A percentile compares a stretch with the other conserved stretches of the same genome.
Evolutionary conservation across 2,329 filamentous ascomycete species (phyloP).

Genomic region (Juglanconis juglandina): DNA sequence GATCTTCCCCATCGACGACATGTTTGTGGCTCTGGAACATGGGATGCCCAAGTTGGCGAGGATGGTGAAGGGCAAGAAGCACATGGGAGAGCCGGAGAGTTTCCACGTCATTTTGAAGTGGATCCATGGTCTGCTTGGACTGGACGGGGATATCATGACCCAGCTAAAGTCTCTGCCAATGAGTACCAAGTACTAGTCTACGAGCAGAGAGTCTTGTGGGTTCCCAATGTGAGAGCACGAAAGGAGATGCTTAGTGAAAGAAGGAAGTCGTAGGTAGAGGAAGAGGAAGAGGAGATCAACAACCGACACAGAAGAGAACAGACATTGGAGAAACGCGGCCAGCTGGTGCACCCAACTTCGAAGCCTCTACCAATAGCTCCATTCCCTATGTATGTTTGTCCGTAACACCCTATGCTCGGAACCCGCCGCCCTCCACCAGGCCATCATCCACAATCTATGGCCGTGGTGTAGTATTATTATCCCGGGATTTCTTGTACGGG

Average conservation of each 20-base stretch:
- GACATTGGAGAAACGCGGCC: too few species aligned
- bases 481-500: background rate
- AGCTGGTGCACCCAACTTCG: too few species aligned
- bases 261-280: background rate
- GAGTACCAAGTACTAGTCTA: slow-evolving; percentile 17
- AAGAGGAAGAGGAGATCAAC: background rate
- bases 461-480: background rate
- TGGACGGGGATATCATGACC: slow-evolving; percentile 23
- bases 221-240: too few species aligned
- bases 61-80: slow-evolving; percentile 28
- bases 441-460: background rate
- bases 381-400: too few species aligned
- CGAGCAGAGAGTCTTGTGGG: background rate
- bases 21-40: slow-evolving; percentile 50
- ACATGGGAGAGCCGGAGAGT: slow-evolving; percentile 34
- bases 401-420: background rate
- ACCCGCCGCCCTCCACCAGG: background rate
- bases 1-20: slow-evolving; percentile 61
- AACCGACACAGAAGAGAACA: background rate
- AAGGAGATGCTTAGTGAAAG: background rate
- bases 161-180: slow-evolving; percentile 1
- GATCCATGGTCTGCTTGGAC: slow-evolving; percentile 29
- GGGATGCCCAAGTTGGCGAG: slow-evolving; percentile 50
- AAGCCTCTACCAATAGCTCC: too few species aligned
- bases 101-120: slow-evolving; percentile 31